These are phyloP conservation scores for Boletus rubroflammeus DNA, from an alignment of 768 basidiomycete genomes.

Conservation along the genomic window DNA sequence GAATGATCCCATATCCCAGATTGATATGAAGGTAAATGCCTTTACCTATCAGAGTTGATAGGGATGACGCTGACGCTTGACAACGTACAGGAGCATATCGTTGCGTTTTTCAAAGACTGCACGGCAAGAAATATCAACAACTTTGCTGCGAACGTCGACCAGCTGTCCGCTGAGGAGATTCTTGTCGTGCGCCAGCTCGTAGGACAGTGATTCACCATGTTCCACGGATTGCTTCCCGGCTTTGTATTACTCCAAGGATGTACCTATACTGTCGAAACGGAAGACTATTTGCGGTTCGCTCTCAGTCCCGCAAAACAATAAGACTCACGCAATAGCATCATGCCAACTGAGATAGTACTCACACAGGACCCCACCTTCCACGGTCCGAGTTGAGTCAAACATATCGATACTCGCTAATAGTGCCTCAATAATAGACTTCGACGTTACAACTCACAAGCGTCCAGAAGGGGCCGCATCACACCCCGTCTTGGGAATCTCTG, in stretches of 20 bases:
- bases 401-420: too few relatives aligned
- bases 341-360: background rate
- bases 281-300: background rate
- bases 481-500: too few relatives aligned
- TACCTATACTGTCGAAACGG: conserved; percentile 4
- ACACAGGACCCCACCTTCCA: too few relatives aligned
- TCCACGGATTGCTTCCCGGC: background rate
- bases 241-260: conserved; percentile 12
- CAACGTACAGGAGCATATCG: conserved; percentile 55
- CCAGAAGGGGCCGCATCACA: too few relatives aligned
- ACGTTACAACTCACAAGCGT: too few relatives aligned
- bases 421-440: too few relatives aligned
- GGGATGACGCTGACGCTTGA: background rate
- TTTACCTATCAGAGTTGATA: conserved; percentile 15
- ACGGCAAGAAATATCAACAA: conserved; percentile 57
- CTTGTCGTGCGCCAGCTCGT: conserved; percentile 57
- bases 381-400: too few relatives aligned
- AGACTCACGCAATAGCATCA: background rate
- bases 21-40: conserved; percentile 66
- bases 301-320: background rate
- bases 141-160: conserved; percentile 61
- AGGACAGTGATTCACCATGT: conserved; percentile 17
- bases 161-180: conserved; percentile 69
- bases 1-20: conserved; percentile 79
- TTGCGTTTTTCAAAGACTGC: conserved; percentile 67